A percentile compares a stretch with the other conserved stretches of the same genome.
These are phyloP conservation scores for Quercus robur DNA, from an alignment of 306 rosid genomes.

Conservation along the genomic window DNA sequence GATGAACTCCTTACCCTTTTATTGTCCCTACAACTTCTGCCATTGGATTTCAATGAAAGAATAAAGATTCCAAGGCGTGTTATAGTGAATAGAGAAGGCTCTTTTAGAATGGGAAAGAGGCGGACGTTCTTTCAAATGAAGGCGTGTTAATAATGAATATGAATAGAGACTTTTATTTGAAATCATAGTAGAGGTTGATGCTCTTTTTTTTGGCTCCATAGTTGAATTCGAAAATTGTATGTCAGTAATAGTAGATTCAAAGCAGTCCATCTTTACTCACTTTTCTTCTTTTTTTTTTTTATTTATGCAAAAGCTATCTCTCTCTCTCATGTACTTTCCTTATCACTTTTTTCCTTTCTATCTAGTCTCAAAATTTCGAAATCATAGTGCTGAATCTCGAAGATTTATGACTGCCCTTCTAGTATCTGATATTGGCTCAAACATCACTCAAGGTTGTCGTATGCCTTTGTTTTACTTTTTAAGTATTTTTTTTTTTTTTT, in stretches of 20 bases:
- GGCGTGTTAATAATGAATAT: not conserved
- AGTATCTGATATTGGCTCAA: not conserved
- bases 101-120: not conserved
- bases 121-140: conserved; percentile 15
- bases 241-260: conserved; percentile 6
- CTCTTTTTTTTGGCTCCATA: conserved; percentile 59
- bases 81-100: not conserved
- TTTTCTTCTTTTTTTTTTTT: conserved; percentile 10
- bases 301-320: conserved; percentile 10
- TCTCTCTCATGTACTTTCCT: not conserved
- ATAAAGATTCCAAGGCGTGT: not conserved
- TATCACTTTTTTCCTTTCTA: not conserved
- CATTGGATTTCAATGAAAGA: not conserved
- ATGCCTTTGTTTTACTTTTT: not conserved
- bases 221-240: conserved; percentile 29
- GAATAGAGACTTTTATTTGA: not conserved
- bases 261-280: conserved; percentile 33
- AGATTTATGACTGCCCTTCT: not conserved
- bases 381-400: not conserved
- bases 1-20: not conserved
- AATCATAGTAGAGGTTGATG: not conserved
- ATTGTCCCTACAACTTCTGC: not conserved
- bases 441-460: not conserved
- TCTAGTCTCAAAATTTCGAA: not conserved
- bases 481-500: too few species aligned